Percentiles rank a stretch among this genome's conserved stretches.
Conservation (phyloP, 768 basidiomycete genomes). For the Postia placenta region DNA sequence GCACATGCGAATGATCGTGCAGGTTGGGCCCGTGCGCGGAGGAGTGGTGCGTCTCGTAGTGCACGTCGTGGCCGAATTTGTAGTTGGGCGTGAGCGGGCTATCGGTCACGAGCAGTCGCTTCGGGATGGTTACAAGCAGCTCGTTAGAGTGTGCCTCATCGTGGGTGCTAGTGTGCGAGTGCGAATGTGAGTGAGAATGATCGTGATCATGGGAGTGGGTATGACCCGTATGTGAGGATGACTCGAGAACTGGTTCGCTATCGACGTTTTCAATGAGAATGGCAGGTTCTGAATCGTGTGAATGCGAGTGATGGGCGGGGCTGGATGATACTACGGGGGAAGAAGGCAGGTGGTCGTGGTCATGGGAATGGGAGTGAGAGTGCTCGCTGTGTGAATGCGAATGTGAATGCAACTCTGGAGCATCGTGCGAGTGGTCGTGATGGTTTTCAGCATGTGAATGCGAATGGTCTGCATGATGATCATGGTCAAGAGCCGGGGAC, state of each 20-base stretch:
- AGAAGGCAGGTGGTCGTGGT: slow-evolving; percentile 20
- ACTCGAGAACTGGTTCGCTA: neutral
- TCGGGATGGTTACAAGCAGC: slow-evolving; percentile 17
- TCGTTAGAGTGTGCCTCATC: slow-evolving; percentile 14
- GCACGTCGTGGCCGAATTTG: slow-evolving; percentile 46
- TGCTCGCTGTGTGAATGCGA: slow-evolving; percentile 13
- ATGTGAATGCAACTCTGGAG: slow-evolving; percentile 15
- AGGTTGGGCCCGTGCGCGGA: slow-evolving; percentile 35
- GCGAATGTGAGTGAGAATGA: slow-evolving; percentile 17
- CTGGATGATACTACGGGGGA: slow-evolving; percentile 11
- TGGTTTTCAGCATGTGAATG: slow-evolving; percentile 9
- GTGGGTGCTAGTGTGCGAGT: slow-evolving; percentile 5
- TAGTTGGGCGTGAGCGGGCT: slow-evolving; percentile 28
- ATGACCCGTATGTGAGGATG: slow-evolving; percentile 14
- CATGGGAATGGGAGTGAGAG: slow-evolving; percentile 14
- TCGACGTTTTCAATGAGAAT: slow-evolving; percentile 16
- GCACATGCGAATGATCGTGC: slow-evolving; percentile 46
- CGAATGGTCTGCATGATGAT: slow-evolving; percentile 19
- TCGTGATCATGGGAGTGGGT: too few species aligned
- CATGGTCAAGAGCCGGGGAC: slow-evolving; percentile 11
- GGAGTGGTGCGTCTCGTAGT: slow-evolving; percentile 40
- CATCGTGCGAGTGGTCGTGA: slow-evolving; percentile 4
- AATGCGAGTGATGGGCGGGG: slow-evolving; percentile 18
- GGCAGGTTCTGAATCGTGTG: slow-evolving; percentile 16
- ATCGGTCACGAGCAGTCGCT: slow-evolving; percentile 16